Evolutionary conservation across 306 rosid genomes (phyloP), one percentile per base, ranked within the genome.

Genomic region (Dalbergia cochinchinensis): DNA sequence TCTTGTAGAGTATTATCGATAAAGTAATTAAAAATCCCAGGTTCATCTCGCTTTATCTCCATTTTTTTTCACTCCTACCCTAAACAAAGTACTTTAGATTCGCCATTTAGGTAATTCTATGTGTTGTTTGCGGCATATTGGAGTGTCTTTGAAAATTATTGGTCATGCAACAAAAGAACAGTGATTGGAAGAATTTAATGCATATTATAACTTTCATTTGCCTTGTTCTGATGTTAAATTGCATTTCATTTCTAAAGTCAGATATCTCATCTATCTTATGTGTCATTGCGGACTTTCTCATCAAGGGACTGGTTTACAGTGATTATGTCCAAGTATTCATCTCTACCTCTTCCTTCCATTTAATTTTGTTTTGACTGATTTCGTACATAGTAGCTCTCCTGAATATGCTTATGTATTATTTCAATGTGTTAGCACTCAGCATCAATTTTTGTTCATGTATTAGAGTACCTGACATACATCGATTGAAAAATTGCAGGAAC

Each of bases 221-320:
- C 65, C 69, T 33, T 22, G 19, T 47, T 50, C 57, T 83, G 65
- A 77, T 33, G 8, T 76, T 71, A 6, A 80, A 63, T 64, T 67
- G 51, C 53, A 20, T 80, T 80, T 76, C 51, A 19, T 71, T 83
- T 90, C 73, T 82, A 87, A 90, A 95, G 99, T 75, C 89, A 45
- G 94, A 92, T 33, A 47, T n/a, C n/a, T n/a, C n/a, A n/a, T n/a
- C n/a, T n/a, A n/a, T 80, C 53, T 69, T 90, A 0, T 95, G 99
- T 72, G 1, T 84, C 19, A 4, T 91, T 72, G 96, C 83, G 7
- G 89, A 89, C 89, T 37, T 44, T 15, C 89, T 95, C 31, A 75
- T 95, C 81, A 92, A 95, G 86, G 92, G 87, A 73, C 88, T 79
- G 81, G 55, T 95, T 76, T 95, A 95, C 85, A 75, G 88, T 10